Evolutionary conservation across 2,329 filamentous ascomycete species (phyloP).

Genomic region (Alternaria arbusti): DNA sequence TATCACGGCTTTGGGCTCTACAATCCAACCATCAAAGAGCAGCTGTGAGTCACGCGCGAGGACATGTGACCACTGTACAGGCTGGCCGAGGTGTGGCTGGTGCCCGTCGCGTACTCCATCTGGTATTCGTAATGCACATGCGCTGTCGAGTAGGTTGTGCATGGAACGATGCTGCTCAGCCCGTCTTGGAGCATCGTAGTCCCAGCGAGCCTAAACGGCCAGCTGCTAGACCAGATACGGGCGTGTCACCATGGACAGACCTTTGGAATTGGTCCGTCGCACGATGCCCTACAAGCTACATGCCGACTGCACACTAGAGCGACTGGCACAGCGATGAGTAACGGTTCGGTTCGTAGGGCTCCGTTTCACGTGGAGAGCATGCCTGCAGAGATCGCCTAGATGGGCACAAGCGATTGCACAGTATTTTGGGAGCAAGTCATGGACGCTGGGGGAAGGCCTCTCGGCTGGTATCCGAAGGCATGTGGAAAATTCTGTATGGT

Average conservation of each 20-base stretch:
- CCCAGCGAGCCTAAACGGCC: background rate
- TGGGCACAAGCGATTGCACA: constrained; percentile 20
- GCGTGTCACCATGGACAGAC: constrained; percentile 1
- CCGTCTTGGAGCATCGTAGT: background rate
- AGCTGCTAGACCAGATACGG: constrained; percentile 5
- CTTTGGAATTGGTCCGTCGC: constrained; percentile 2
- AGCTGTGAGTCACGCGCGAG: constrained; percentile 13
- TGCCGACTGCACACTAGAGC: constrained; percentile 4
- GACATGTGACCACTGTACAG: constrained; percentile 23
- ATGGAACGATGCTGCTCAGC: constrained; percentile 8
- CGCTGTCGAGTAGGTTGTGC: constrained; percentile 9
- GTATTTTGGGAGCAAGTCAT: constrained; percentile 24
- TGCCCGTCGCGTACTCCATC: constrained; percentile 4
- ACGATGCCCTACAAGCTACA: background rate
- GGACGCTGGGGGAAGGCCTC: constrained; percentile 13
- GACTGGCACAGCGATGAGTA: constrained; percentile 1
- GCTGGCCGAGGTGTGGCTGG: constrained; percentile 28
- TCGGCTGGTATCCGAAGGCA: constrained; percentile 35
- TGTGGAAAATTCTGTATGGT: constrained; percentile 25
- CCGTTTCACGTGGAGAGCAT: constrained; percentile 9
- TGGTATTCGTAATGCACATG: background rate
- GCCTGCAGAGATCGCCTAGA: constrained; percentile 15
- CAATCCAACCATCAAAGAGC: constrained; percentile 4
- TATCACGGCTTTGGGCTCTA: background rate
- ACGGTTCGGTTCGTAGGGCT: constrained; percentile 5